These are phyloP conservation scores for Cantharellus cinnabarinus DNA, from an alignment of 768 basidiomycete genomes.

Conservation along the genomic window DNA sequence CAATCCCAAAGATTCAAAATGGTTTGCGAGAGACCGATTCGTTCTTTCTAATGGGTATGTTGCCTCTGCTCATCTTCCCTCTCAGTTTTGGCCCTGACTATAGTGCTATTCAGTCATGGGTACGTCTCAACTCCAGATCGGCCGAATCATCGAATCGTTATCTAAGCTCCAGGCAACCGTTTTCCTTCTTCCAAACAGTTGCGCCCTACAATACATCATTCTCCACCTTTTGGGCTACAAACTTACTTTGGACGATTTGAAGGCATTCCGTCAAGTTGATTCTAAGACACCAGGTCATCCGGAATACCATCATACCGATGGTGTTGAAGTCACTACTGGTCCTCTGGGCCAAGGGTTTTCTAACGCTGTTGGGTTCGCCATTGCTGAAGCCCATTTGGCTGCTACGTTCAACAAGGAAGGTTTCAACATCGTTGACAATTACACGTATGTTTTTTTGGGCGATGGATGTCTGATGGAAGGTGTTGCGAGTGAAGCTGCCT, in stretches of 20 bases:
- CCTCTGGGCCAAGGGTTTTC: conserved; percentile 90
- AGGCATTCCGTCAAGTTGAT: conserved; percentile 77
- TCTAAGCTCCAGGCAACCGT: conserved; percentile 2
- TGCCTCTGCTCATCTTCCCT: not conserved
- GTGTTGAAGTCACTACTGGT: conserved; percentile 84
- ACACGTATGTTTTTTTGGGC: conserved; percentile 81
- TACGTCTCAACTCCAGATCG: conserved; percentile 20
- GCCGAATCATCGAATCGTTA: not conserved
- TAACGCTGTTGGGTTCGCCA: conserved; percentile 84
- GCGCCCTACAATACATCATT: conserved; percentile 81
- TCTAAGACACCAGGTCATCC: conserved; percentile 90
- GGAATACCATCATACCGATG: conserved; percentile 50
- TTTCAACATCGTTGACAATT: conserved; percentile 66
- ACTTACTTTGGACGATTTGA: conserved; percentile 78
- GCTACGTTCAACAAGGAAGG: conserved; percentile 80
- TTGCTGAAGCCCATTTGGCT: conserved; percentile 76
- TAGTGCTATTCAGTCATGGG: conserved; percentile 37
- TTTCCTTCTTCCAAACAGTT: conserved; percentile 26
- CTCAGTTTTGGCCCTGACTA: not conserved
- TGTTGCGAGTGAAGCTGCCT: conserved; percentile 80
- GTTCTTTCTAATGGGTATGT: conserved; percentile 87
- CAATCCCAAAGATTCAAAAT: conserved; percentile 74
- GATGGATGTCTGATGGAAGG: conserved; percentile 98
- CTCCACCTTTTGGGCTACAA: conserved; percentile 87
- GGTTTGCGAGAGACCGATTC: conserved; percentile 94